Evolutionary conservation across 305 asterid genomes (phyloP).

Genomic region (Plantago coronopus): DNA sequence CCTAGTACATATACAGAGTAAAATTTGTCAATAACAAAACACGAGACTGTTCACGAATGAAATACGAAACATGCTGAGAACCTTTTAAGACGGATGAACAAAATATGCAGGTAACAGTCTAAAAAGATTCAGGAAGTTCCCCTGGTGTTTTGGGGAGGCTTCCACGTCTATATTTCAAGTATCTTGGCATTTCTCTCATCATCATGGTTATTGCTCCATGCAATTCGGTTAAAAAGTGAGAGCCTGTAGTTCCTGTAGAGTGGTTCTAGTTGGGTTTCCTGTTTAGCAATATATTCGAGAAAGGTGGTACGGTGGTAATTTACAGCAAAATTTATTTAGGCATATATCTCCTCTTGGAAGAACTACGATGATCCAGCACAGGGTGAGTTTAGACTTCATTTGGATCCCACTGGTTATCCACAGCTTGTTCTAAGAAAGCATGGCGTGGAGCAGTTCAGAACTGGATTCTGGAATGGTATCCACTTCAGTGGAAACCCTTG

Average conservation of each 20-base stretch:
- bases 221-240: no score
- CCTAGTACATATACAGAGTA: no score
- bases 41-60: no score
- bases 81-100: no score
- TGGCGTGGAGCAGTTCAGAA: background rate
- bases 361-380: constrained; percentile 19
- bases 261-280: no score
- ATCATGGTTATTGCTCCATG: constrained; percentile 39
- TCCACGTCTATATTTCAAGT: constrained; percentile 82
- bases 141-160: constrained; percentile 40
- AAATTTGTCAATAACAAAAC: no score
- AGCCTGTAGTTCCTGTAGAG: no score
- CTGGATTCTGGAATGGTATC: constrained; percentile 7
- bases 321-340: no score
- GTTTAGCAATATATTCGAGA: no score
- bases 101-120: no score
- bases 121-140: constrained; percentile 36
- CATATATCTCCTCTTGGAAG: constrained; percentile 13
- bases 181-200: constrained; percentile 77
- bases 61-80: no score
- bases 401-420: constrained; percentile 22
- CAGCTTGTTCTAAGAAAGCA: background rate
- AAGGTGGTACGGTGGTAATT: no score
- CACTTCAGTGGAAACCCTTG: constrained; percentile 10
- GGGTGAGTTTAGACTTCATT: constrained; percentile 11